phyloP scores from a whole-genome alignment of 1,284 basidiomycete species.

The Boletus sp. region DNA sequence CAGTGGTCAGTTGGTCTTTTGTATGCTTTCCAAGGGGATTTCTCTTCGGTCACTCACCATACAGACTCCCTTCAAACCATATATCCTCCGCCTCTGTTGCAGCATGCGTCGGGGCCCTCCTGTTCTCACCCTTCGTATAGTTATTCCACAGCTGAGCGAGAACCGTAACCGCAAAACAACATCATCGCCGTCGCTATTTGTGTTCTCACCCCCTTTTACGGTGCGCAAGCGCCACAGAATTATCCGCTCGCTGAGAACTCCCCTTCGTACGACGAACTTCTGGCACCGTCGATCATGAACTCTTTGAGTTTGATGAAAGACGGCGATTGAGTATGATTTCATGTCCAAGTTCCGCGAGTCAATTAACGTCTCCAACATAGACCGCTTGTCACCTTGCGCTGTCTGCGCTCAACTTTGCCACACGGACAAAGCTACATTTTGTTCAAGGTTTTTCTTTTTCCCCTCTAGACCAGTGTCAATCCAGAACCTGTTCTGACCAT shows the following conservation, averaged over 20 bases:
- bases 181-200: too few relatives aligned
- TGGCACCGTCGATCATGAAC: conserved; percentile 85
- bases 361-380: conserved; percentile 44
- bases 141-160: too few relatives aligned
- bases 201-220: too few relatives aligned
- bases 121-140: too few relatives aligned
- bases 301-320: conserved; percentile 91
- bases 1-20: too few relatives aligned
- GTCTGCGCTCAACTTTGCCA: conserved; percentile 91
- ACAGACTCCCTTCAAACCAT: too few relatives aligned
- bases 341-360: conserved; percentile 1
- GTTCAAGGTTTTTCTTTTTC: conserved; percentile 79
- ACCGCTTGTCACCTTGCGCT: conserved; percentile 86
- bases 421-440: conserved; percentile 91
- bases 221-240: too few relatives aligned
- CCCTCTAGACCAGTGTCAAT: conserved; percentile 84
- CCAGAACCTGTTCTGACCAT: conserved; percentile 87
- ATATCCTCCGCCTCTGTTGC: too few relatives aligned
- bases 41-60: too few relatives aligned
- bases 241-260: conserved; percentile 90
- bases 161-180: too few relatives aligned
- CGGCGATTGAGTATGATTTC: conserved; percentile 68
- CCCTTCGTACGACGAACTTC: conserved; percentile 84
- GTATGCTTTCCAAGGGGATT: too few relatives aligned
- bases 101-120: too few relatives aligned